Evolutionary conservation across 371 early-diverging fungal species (phyloP).

Genomic region (Choanephora cucurbitarum): DNA sequence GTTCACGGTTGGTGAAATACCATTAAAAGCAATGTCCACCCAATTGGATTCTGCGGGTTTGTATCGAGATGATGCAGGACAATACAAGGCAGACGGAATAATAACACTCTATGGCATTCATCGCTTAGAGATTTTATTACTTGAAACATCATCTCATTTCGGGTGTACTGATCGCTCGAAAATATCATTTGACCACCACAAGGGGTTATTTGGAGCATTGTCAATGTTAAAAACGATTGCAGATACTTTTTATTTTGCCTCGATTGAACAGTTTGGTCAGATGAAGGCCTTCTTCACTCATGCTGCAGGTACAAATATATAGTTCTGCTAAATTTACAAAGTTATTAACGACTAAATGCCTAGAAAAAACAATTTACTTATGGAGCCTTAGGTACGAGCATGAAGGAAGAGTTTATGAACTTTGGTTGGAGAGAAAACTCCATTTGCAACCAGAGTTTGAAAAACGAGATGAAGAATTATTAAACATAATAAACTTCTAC

Average conservation of each 20-base stretch:
- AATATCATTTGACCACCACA: constrained; percentile 4
- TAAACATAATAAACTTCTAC: constrained; percentile 14
- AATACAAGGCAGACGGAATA: constrained; percentile 5
- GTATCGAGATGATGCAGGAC: constrained; percentile 9
- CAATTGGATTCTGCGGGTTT: constrained; percentile 13
- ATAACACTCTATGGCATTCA: constrained; percentile 4
- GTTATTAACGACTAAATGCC: constrained; percentile 7
- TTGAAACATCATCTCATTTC: constrained; percentile 6
- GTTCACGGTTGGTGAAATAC: constrained; percentile 10
- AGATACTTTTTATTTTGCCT: neutral
- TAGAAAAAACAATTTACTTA: constrained; percentile 7
- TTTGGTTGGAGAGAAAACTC: constrained; percentile 3
- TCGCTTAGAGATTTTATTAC: neutral
- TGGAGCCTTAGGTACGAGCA: constrained; percentile 5
- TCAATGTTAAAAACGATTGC: constrained; percentile 8
- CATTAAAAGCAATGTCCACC: constrained; percentile 10
- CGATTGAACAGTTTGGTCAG: constrained; percentile 4
- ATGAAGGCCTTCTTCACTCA: constrained; percentile 6
- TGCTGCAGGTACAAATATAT: constrained; percentile 5
- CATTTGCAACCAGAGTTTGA: constrained; percentile 8
- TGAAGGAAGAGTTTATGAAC: constrained; percentile 6
- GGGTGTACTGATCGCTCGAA: constrained; percentile 4
- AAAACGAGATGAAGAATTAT: neutral
- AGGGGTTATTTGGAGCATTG: constrained; percentile 3
- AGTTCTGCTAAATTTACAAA: constrained; percentile 2